Percentiles rank a stretch among this genome's conserved stretches.
Evolutionary conservation across 108 stramenopile genomes (phyloP).

Genomic region (Schizochytrium sp.): DNA sequence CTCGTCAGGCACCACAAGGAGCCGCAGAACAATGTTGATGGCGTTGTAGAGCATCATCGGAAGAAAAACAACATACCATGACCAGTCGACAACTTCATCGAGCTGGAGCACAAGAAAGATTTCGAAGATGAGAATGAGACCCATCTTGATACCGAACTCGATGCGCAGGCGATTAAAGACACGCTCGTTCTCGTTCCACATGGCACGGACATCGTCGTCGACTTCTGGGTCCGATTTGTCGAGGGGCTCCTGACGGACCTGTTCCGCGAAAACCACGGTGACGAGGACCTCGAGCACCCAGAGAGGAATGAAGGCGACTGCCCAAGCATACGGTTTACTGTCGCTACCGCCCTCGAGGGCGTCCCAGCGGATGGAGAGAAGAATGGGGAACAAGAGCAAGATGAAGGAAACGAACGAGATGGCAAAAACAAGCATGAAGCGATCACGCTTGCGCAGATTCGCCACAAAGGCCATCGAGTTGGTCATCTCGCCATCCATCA

Average conservation of each 20-base stretch:
- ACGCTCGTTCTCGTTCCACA: not conserved
- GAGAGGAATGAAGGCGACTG: slow-evolving; percentile 1
- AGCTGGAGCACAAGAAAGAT: not conserved
- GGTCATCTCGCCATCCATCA: not conserved
- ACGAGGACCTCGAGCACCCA: not conserved
- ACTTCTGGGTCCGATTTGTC: not conserved
- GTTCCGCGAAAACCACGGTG: not conserved
- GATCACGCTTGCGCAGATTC: not conserved
- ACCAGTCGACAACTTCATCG: not conserved
- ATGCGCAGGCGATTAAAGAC: not conserved
- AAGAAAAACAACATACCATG: not conserved
- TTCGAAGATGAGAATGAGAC: not conserved
- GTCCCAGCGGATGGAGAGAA: not conserved
- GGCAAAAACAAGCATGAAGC: not conserved
- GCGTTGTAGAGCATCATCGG: not conserved
- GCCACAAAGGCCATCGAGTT: slow-evolving; percentile 6
- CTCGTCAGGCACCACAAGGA: not conserved
- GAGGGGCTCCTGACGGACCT: not conserved
- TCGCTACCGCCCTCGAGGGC: not conserved
- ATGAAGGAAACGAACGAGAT: not conserved
- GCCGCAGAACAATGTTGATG: not conserved
- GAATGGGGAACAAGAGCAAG: not conserved
- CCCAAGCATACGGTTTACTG: not conserved
- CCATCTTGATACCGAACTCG: not conserved
- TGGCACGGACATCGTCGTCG: not conserved